Base-by-base conservation (phyloP, 192 early-diverging fungal species). In the Entomortierella lignicola region DNA sequence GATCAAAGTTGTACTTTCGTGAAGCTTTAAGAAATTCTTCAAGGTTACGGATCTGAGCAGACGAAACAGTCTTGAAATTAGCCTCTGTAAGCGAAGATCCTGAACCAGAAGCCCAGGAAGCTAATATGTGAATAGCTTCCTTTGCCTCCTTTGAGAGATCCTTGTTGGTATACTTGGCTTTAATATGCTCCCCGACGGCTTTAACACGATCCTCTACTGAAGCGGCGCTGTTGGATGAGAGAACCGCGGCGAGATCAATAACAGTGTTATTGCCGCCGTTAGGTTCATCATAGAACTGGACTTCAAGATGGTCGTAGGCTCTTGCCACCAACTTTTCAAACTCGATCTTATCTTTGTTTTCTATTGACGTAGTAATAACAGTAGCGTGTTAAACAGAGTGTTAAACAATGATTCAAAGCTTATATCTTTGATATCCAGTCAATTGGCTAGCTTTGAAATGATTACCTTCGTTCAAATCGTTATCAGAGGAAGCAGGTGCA, bases 1-100 rank as follows among this genome's bases (percentile, higher is more conserved):
- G 82, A 57, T 94, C 93, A 34, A 94, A 69, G 67, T 87, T 89
- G 81, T 86, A 94, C 42, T 85, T 80, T 25, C 89, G 87, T 17
- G 88, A 80, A 11, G 73, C 65, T n/a, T 84, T 68, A 39, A 91
- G 63, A 3, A 86, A 63, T 17, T 67, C 67, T 23, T 69, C 66
- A 43, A 88, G 52, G 2, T 70, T 57, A 17, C 51, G 63, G 41
- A 85, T 63, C 43, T 73, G 80, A 18, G 54, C 30, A 11, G 62
- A 43, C 2, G 75, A 60, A 1, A 79, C 41, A n/a, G 62, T 42
- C 17, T 29, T 25, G 20, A 66, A 70, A 17, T 70, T 54, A 15
- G 31, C 39, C 17, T 67, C 50, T 2, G 75, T 61, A 17, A 57
- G 21, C 10, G 30, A 50, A 3, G 53, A 55, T 18, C 30, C 54